phyloP scores from a whole-genome alignment of 345 rosid genomes.

The Camelina sativa region DNA sequence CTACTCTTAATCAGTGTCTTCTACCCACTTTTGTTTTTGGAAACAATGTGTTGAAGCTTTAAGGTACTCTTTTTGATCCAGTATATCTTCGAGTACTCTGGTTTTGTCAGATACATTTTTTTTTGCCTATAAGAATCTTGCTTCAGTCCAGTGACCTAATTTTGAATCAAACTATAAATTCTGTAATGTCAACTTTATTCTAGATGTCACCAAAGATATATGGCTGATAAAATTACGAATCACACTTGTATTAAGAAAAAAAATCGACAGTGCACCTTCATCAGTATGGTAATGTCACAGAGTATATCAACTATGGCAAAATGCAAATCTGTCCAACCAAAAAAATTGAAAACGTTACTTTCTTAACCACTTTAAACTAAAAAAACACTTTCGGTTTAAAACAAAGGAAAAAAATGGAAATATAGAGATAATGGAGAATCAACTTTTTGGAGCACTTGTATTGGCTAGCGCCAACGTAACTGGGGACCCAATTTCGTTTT shows the following conservation, averaged over 20 bases:
- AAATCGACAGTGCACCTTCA: not conserved
- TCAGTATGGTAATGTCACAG: not conserved
- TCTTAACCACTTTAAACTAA: not conserved
- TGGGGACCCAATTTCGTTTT: constrained; percentile 25
- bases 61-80: constrained; percentile 1
- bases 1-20: not conserved
- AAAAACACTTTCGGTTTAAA: not conserved
- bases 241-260: not conserved
- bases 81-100: constrained; percentile 15
- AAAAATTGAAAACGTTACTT: not conserved
- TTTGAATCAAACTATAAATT: not conserved
- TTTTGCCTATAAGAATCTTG: not conserved
- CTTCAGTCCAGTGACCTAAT: not conserved
- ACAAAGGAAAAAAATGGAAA: constrained; percentile 4
- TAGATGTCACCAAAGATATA: not conserved
- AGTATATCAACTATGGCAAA: not conserved
- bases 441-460: constrained; percentile 54
- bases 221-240: not conserved
- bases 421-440: constrained; percentile 37
- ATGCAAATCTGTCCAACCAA: not conserved
- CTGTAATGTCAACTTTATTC: not conserved
- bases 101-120: constrained; percentile 11
- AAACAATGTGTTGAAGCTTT: not conserved
- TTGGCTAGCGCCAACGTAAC: constrained; percentile 46
- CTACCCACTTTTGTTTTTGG: not conserved